phyloP scores from a whole-genome alignment of 2,329 filamentous ascomycete genomes.

The Pseudophaeomoniella oleicola region DNA sequence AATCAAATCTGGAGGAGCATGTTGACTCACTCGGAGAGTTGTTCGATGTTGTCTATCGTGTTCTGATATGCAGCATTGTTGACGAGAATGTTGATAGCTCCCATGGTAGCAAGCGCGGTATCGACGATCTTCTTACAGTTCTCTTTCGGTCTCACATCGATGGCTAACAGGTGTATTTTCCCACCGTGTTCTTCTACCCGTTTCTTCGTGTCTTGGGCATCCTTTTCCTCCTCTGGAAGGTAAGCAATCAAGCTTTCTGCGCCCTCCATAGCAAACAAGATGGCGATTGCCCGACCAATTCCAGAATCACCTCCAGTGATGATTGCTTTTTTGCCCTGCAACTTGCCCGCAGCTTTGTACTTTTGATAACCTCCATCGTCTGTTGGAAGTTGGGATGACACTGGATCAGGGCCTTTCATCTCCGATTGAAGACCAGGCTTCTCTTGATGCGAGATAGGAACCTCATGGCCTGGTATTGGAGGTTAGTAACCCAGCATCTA shows the following conservation, averaged over 20 bases:
- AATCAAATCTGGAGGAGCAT: no score
- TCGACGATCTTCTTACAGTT: constrained; percentile 59
- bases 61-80: constrained; percentile 65
- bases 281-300: constrained; percentile 60
- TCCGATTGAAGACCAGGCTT: constrained; percentile 39
- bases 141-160: constrained; percentile 49
- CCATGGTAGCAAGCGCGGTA: constrained; percentile 49
- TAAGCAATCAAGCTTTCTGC: constrained; percentile 61
- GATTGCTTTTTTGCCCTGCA: constrained; percentile 58
- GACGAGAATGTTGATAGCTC: constrained; percentile 51
- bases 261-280: constrained; percentile 70
- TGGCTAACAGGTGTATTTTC: constrained; percentile 48
- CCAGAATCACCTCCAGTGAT: constrained; percentile 73
- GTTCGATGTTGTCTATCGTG: constrained; percentile 56
- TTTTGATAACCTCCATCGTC: constrained; percentile 52
- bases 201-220: constrained; percentile 60
- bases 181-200: constrained; percentile 52
- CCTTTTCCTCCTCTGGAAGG: constrained; percentile 58
- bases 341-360: constrained; percentile 63
- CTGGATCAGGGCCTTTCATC: constrained; percentile 43
- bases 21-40: constrained; percentile 48
- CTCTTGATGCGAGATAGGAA: constrained; percentile 37
- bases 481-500: no score
- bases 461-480: constrained; percentile 35
- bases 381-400: constrained; percentile 52